Percentiles rank a stretch among this genome's conserved stretches.
phyloP scores from a whole-genome alignment of 176 grass and related monocot genomes.

The Chloris gayana region DNA sequence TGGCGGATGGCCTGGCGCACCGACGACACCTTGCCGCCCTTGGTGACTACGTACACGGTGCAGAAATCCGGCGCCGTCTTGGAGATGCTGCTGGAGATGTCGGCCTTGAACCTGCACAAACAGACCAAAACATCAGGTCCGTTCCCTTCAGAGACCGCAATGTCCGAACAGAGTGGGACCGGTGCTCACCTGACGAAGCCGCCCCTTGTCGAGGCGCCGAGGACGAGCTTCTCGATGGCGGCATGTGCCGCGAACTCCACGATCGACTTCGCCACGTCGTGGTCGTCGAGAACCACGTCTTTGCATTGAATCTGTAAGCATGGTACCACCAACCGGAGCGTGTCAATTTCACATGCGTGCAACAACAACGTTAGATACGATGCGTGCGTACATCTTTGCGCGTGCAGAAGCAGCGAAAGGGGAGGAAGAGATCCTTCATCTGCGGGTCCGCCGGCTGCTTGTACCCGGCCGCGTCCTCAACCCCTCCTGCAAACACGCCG shows the following conservation, averaged over 20 bases:
- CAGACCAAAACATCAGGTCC: constrained; percentile 5
- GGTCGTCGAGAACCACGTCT: constrained; percentile 81
- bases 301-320: constrained; percentile 61
- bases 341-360: not conserved
- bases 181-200: constrained; percentile 62
- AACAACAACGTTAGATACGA: not conserved
- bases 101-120: constrained; percentile 81
- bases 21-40: constrained; percentile 75
- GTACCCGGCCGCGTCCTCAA: constrained; percentile 59
- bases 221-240: constrained; percentile 71
- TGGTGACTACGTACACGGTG: constrained; percentile 73
- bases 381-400: constrained; percentile 68
- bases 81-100: constrained; percentile 54
- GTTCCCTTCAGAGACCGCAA: not conserved
- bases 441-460: constrained; percentile 62
- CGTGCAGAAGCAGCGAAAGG: constrained; percentile 95
- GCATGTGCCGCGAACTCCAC: constrained; percentile 63
- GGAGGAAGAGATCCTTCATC: constrained; percentile 80
- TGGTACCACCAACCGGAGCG: not conserved
- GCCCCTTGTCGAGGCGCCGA: constrained; percentile 62
- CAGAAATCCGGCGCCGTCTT: constrained; percentile 80
- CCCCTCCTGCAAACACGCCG: constrained; percentile 13
- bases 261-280: constrained; percentile 72
- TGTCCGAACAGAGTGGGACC: not conserved
- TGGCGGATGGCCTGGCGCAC: constrained; percentile 50